These are phyloP conservation scores for Ampelomyces quisqualis DNA, from an alignment of 2,329 filamentous ascomycete species.

Conservation along the genomic window DNA sequence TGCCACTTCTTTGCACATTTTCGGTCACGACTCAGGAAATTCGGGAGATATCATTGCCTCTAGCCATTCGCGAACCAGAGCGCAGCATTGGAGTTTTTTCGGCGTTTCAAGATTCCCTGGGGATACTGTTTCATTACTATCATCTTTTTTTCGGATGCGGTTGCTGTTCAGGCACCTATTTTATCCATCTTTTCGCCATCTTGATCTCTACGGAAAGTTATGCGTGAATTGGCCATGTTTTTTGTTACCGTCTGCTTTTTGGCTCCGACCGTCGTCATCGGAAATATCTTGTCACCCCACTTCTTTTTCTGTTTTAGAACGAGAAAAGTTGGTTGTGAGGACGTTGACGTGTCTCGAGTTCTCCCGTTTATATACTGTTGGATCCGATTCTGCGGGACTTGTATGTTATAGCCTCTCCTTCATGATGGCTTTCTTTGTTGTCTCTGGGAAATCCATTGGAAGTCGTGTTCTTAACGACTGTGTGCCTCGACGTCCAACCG, in stretches of 20 bases:
- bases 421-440: constrained; percentile 6
- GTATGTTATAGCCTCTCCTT: constrained; percentile 18
- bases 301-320: constrained; percentile 9
- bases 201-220: too few species aligned
- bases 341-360: too few species aligned
- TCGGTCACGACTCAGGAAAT: constrained; percentile 40
- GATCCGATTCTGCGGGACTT: constrained; percentile 4
- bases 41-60: constrained; percentile 42
- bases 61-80: constrained; percentile 39
- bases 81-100: constrained; percentile 42
- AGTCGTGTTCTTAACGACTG: too few species aligned
- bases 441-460: too few species aligned
- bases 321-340: constrained; percentile 11
- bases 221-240: constrained; percentile 2
- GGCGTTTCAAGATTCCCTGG: constrained; percentile 38
- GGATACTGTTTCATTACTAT: constrained; percentile 15
- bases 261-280: constrained; percentile 7
- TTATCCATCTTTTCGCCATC: too few species aligned
- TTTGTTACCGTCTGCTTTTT: constrained; percentile 8
- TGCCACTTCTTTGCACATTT: constrained; percentile 32
- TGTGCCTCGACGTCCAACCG: too few species aligned
- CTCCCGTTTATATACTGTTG: constrained; percentile 6
- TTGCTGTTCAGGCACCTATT: too few species aligned
- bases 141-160: constrained; percentile 8
- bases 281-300: too few species aligned